Base-by-base conservation (phyloP, 2,329 filamentous ascomycete genomes). In the Beauveria australis region DNA sequence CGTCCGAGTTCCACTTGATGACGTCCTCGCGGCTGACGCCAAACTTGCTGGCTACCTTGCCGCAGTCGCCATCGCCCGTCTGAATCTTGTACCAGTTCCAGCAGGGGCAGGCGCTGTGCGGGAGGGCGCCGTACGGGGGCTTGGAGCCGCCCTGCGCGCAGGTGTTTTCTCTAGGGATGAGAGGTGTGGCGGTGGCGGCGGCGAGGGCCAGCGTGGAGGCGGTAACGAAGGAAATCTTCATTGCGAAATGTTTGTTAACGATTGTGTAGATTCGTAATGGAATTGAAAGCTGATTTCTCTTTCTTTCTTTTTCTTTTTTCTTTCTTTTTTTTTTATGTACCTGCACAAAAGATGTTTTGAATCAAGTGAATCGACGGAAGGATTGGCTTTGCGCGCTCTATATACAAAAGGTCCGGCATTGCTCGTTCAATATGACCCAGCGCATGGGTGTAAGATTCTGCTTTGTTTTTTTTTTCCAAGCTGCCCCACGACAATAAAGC, bases 1-100 rank as follows among this genome's bases (percentile, higher is more conserved):
- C 52, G 26, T 53, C 52, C 0, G 59, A 53, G 37, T 61, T 61
- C 59, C 59, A 61, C 26, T n/a, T 16, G 46, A 56, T 57, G n/a
- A 61, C 33, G 52, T 57, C 52, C 18, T 18, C 46, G 37, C 53
- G 52, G 52, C 33, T 28, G 46, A 61, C 53, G 37, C 46, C 46
- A 28, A 56, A 47, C 52, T 46, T 46, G 49, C n/a, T 30, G 18
- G 59, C 59, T 3, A 61, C 19, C 12, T 37, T 55, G 53, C 59
- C 59, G 53, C 59, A 61, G 53, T 57, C 59, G 43, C 30, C 30
- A 9, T 61, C 53, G 26, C 59, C 59, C 3, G 18, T 40, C 37
- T 52, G 59, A 16, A 61, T 52, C 59, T 61, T 28, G 59, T 61
- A 52, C 59, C 59, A 61, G 46, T 9, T 37, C 59, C 59, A 61